phyloP scores from a whole-genome alignment of 1,139 yeast genomes.

The Kodamaea derodonti region DNA sequence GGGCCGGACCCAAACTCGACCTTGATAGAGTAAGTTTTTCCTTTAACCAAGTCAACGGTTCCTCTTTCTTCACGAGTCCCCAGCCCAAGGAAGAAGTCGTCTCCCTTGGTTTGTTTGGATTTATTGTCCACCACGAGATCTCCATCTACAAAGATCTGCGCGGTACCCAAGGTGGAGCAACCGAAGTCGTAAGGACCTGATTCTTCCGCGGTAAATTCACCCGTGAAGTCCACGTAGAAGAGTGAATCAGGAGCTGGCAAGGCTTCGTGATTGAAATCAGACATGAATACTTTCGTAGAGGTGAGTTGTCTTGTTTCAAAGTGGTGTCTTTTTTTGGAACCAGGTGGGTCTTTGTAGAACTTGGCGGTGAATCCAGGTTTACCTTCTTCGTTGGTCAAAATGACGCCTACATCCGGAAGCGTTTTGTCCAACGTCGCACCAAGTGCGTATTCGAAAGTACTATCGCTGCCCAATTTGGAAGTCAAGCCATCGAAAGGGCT shows the following conservation, averaged over 20 bases:
- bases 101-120: constrained; percentile 47
- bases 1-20: constrained; percentile 52
- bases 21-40: constrained; percentile 38
- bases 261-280: constrained; percentile 6
- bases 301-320: constrained; percentile 5
- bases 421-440: constrained; percentile 30
- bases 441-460: constrained; percentile 18
- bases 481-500: constrained; percentile 33
- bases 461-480: constrained; percentile 15
- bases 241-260: constrained; percentile 3
- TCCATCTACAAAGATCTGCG: constrained; percentile 49
- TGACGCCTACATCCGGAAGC: constrained; percentile 26
- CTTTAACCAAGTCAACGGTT: constrained; percentile 34
- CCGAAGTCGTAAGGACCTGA: constrained; percentile 53
- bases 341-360: constrained; percentile 38
- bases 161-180: constrained; percentile 49
- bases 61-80: constrained; percentile 50
- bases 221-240: constrained; percentile 41
- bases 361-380: constrained; percentile 33
- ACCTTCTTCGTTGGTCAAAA: constrained; percentile 26
- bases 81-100: constrained; percentile 42
- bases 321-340: constrained; percentile 7
- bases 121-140: constrained; percentile 54
- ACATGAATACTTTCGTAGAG: constrained; percentile 7
- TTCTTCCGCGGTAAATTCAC: constrained; percentile 42